Conservation (phyloP, 2,329 filamentous ascomycete species). For the Calonectria crousiana region DNA sequence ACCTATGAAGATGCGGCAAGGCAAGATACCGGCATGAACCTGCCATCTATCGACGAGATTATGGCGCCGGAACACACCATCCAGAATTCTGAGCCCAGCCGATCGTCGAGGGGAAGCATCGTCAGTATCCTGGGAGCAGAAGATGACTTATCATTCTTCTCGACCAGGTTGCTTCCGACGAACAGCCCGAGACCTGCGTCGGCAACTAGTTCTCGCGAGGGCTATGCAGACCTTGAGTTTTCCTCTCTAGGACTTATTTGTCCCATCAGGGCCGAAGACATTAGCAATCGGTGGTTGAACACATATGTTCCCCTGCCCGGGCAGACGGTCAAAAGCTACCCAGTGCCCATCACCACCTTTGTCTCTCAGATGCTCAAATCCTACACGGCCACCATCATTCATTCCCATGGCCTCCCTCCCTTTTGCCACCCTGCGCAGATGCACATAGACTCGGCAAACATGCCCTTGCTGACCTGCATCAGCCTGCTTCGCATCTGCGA, state of each 20-base stretch:
- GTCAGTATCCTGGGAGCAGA: background rate
- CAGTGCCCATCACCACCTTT: slow-evolving; percentile 51
- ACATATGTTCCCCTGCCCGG: slow-evolving; percentile 58
- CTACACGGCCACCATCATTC: slow-evolving; percentile 53
- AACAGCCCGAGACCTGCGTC: background rate
- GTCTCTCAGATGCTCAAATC: slow-evolving; percentile 58
- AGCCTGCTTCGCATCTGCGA: slow-evolving; percentile 56
- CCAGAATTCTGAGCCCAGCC: background rate
- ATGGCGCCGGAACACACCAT: background rate
- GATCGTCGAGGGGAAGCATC: background rate
- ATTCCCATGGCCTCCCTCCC: slow-evolving; percentile 54
- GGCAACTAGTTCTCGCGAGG: background rate
- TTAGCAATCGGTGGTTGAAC: slow-evolving; percentile 63
- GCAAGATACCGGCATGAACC: background rate
- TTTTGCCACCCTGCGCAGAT: slow-evolving; percentile 59
- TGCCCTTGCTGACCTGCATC: slow-evolving; percentile 56
- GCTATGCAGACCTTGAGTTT: slow-evolving; percentile 47
- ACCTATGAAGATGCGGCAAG: background rate
- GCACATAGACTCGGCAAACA: slow-evolving; percentile 28
- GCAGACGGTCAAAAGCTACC: slow-evolving; percentile 58
- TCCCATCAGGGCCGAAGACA: slow-evolving; percentile 60
- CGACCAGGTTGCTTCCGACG: background rate
- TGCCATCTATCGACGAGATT: background rate
- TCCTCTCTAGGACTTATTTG: slow-evolving; percentile 53
- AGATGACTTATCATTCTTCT: background rate